These are phyloP conservation scores for Medicago lupulina DNA, from an alignment of 306 rosid species.

Conservation along the genomic window DNA sequence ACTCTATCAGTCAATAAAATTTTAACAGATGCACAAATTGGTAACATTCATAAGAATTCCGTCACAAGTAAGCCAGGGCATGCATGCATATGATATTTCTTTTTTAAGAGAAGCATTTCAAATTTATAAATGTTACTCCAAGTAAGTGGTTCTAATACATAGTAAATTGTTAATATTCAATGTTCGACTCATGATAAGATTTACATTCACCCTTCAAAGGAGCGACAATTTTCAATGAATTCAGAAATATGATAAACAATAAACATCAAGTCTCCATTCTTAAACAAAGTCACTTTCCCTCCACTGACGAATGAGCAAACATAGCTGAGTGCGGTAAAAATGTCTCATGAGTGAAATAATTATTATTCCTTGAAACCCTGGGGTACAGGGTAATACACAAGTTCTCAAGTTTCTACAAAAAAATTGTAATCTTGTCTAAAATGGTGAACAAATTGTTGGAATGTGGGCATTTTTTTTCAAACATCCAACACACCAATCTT, in stretches of 20 bases:
- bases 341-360: neutral
- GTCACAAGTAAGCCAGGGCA: neutral
- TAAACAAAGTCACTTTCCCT: neutral
- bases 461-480: no score
- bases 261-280: neutral
- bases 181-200: neutral
- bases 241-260: neutral
- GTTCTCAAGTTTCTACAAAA: neutral
- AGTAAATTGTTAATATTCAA: slow-evolving; percentile 7
- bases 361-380: neutral
- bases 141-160: neutral
- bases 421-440: neutral
- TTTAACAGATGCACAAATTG: slow-evolving; percentile 10
- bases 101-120: neutral
- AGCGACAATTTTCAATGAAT: neutral
- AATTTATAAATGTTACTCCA: neutral
- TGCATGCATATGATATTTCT: neutral
- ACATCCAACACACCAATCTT: neutral
- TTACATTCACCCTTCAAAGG: neutral
- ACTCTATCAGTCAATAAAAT: neutral
- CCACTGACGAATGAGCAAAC: neutral
- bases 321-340: neutral
- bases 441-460: neutral
- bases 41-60: neutral
- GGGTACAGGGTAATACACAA: neutral